Conservation (phyloP, 1,284 basidiomycete species). For the Chalciporus piperatoides region DNA sequence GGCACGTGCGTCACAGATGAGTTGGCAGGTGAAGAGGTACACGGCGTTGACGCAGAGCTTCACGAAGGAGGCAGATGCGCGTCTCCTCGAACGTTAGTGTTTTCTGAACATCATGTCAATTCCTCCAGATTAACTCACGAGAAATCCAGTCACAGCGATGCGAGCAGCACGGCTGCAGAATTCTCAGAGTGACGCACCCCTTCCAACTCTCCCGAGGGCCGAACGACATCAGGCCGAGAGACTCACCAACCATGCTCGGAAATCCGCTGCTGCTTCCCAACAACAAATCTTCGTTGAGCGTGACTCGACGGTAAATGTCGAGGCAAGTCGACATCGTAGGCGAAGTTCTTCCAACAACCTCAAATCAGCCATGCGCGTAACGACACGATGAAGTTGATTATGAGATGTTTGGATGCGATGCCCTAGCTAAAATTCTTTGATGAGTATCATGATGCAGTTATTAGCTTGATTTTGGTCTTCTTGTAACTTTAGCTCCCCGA, state of each 20-base stretch:
- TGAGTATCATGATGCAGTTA: neutral
- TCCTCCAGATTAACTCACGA: slow-evolving; percentile 14
- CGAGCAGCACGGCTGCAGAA: slow-evolving; percentile 22
- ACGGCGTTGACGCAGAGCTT: slow-evolving; percentile 76
- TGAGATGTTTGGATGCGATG: neutral
- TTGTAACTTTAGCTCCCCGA: slow-evolving; percentile 28
- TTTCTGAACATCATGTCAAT: neutral
- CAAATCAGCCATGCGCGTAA: slow-evolving; percentile 32
- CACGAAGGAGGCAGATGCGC: slow-evolving; percentile 71
- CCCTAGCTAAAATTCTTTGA: slow-evolving; percentile 3
- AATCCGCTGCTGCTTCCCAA: slow-evolving; percentile 15
- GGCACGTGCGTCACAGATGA: slow-evolving; percentile 70
- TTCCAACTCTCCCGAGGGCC: slow-evolving; percentile 23
- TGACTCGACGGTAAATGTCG: slow-evolving; percentile 26
- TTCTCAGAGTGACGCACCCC: slow-evolving; percentile 8
- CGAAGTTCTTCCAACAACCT: slow-evolving; percentile 30
- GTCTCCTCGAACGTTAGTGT: slow-evolving; percentile 58
- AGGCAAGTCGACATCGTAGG: slow-evolving; percentile 28
- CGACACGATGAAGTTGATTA: slow-evolving; percentile 22
- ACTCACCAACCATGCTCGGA: slow-evolving; percentile 31
- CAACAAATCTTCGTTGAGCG: slow-evolving; percentile 31
- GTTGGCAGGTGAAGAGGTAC: slow-evolving; percentile 77
- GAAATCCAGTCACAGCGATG: slow-evolving; percentile 27
- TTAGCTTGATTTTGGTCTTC: slow-evolving; percentile 18
- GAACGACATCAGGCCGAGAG: slow-evolving; percentile 25